Base-by-base conservation (phyloP, 1,139 yeast genomes). In the Geotrichum aggregatum region DNA sequence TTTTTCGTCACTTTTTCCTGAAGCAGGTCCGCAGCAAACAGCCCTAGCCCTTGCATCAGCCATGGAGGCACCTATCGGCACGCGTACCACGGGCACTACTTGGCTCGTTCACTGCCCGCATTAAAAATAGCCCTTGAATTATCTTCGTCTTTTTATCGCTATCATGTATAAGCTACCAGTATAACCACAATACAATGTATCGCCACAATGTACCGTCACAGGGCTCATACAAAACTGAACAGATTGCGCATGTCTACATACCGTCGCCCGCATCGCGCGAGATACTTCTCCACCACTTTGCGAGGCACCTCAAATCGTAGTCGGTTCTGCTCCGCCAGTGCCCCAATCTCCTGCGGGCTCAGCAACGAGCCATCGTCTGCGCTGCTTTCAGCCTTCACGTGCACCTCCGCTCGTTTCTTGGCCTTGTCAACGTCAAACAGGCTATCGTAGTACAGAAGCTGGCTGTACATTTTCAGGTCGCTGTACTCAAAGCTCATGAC, bases 171-270 rank as follows among this genome's bases (percentile, higher is more conserved):
- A n/a, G n/a, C n/a, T n/a, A n/a, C n/a, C n/a, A n/a, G n/a, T n/a
- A n/a, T n/a, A n/a, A n/a, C n/a, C n/a, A n/a, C n/a, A n/a, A n/a
- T n/a, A n/a, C n/a, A n/a, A n/a, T n/a, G n/a, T n/a, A n/a, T n/a
- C n/a, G n/a, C n/a, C n/a, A n/a, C n/a, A n/a, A n/a, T n/a, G n/a
- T n/a, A n/a, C 44, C 26, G n/a, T 18, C 33, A 8, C 28, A 24
- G 7, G 28, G 28, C 28, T 33, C 30, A 59, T 52, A 60, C 56
- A 50, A 59, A 62, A 14, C 59, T 59, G 68, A 92, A 92, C 35
- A 89, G 83, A 34, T 80, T 74, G 7, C 84, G 83, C 88, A 92
- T 83, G 64, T 88, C 88, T 44, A 92, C 97, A 67, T 84, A 91
- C 51, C 97, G 78, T 61, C 97, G 83, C 11, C 96, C 98, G 70